Evolutionary conservation across 2,329 filamentous ascomycete genomes (phyloP), one percentile per base, ranked within the genome.

Genomic region (Pseudogymnoascus verrucosus): DNA sequence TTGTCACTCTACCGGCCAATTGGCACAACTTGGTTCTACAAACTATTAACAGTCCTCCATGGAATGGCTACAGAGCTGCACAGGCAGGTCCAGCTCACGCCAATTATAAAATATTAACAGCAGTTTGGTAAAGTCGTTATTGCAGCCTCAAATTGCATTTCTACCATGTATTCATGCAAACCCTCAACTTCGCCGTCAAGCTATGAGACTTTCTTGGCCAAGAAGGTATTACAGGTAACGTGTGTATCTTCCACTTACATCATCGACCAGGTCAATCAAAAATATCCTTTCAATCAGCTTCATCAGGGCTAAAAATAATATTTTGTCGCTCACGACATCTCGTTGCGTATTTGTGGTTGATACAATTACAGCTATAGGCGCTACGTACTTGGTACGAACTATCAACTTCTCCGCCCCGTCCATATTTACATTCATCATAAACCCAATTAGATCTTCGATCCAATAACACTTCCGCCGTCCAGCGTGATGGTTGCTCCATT

Each of bases 401-500:
- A 57, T n/a, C n/a, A 57, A 19, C 26, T 34, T 57, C 21, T n/a
- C 51, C 10, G 12, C 12, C 2, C n/a, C n/a, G n/a, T 34, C 28
- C n/a, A 57, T 57, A 57, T 57, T 36, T 36, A 36, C 51, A 57
- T 34, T 57, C 16, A 36, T 57, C n/a, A 36, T 57, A 57, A 34
- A 34, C 28, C 11, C 28, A 34, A 57, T 60, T 73, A 84, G 67
- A 83, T 72, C 71, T 80, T 82, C 16, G 77, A 73, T 51, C 76
- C 71, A 63, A 81, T 70, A 31, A 78, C 75, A 21, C 77, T 74
- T 1, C 85, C 85, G 1, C 85, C 85, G 71, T 89, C 87, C 42
- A 89, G 71, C 8, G 82, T 76, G 66, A 89, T 84, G 2, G 83
- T 84, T 14, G 86, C 84, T 3, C 87, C 87, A 67, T 88, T 89